These are phyloP conservation scores for Nitzschia inconspicua DNA, from an alignment of 108 stramenopile genomes.

Conservation along the genomic window DNA sequence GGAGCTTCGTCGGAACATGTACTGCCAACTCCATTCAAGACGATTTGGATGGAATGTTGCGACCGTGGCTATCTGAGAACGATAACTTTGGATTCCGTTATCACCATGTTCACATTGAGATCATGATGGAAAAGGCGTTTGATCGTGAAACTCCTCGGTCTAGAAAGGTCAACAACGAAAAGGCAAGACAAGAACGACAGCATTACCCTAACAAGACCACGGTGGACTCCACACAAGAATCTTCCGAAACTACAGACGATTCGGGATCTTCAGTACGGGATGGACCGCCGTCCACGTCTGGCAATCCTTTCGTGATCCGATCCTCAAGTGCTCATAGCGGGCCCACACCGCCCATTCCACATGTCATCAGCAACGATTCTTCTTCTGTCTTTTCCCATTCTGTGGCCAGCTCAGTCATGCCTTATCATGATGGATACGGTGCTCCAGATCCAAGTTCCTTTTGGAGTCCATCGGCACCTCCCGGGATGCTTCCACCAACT, in stretches of 20 bases:
- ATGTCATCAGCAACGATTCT: constrained; percentile 12
- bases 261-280: not conserved
- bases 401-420: not conserved
- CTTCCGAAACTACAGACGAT: not conserved
- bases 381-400: not conserved
- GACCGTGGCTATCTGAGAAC: constrained; percentile 10
- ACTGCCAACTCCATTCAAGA: constrained; percentile 11
- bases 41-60: constrained; percentile 13
- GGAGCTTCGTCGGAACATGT: constrained; percentile 21
- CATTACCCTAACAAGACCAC: not conserved
- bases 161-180: constrained; percentile 22
- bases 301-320: not conserved
- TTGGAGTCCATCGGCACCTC: too few relatives aligned
- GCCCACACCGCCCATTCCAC: constrained; percentile 22
- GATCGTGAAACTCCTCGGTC: constrained; percentile 21
- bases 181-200: constrained; percentile 7
- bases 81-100: constrained; percentile 17
- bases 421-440: constrained; percentile 2
- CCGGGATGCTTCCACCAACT: too few relatives aligned
- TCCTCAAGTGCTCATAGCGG: not conserved
- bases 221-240: not conserved
- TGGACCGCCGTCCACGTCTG: not conserved
- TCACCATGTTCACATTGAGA: constrained; percentile 35
- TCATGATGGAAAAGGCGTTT: constrained; percentile 10
- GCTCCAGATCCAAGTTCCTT: too few relatives aligned